Base-by-base conservation (phyloP, 2,329 filamentous ascomycete species). In the Aspergillus caelatus region DNA sequence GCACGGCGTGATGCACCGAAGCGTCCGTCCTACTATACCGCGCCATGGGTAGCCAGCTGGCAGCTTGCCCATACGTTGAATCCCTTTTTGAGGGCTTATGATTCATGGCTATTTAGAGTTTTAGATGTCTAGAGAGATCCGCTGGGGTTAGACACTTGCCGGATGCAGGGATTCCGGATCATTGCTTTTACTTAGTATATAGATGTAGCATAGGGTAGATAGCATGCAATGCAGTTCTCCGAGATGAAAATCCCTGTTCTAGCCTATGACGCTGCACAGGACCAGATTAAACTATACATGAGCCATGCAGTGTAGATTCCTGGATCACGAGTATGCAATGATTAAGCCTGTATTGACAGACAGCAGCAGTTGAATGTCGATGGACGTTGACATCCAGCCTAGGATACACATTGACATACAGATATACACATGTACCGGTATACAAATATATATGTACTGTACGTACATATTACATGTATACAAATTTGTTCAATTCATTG, bases 211-310 rank as follows among this genome's bases (percentile, higher is more conserved):
- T 39, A 39, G 5, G 21, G 11, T 39, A 55, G 3, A 36, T 54
- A 54, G 30, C 26, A 26, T 26, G 6, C 32, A 41, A 34, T 54
- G 52, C n/a, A 54, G 52, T 36, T 54, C 28, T 9, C 30, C 19
- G 28, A 34, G 32, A 36, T 36, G 19, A 23, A 54, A 19, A 54
- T 36, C 52, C 30, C 30, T 36, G 52, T 21, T n/a, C 52, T 2
- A 50, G 30, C 16, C 52, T 34, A 16, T 36, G 30, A 23, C 19
- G 52, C 52, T 54, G n/a, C 52, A 36, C 30, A 36, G 32, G 30
- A 28, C 19, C 16, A 55, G 16, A 41, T 39, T 55, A 55, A 55
- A 8, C 52, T 55, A 55, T 39, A 55, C 52, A 55, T 55, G 21
- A 39, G 32, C 19, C 4, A 55, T 55, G 52, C 52, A 55, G 34